Evolutionary conservation across 495 filamentous ascomycete species (phyloP).

Genomic region (Astrothelium subdiscretum): DNA sequence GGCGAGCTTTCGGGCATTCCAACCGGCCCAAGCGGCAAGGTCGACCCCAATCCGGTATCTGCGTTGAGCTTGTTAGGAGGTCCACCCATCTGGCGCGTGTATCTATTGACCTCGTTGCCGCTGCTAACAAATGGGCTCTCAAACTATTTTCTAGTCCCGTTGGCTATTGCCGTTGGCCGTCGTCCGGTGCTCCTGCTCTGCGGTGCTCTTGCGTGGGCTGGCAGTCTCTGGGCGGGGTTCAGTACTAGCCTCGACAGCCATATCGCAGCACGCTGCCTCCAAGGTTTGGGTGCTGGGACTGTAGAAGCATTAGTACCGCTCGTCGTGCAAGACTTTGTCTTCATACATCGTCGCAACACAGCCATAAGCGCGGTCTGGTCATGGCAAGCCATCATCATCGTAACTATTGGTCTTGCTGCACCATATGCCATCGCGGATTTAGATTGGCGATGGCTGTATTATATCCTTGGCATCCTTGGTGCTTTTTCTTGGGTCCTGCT

Average conservation of each 20-base stretch:
- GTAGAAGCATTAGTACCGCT: conserved; percentile 22
- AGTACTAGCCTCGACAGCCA: conserved; percentile 16
- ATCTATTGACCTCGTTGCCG: conserved; percentile 18
- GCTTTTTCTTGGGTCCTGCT: conserved; percentile 17
- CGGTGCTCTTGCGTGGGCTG: conserved; percentile 17
- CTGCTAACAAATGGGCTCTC: conserved; percentile 17
- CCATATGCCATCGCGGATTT: conserved; percentile 17
- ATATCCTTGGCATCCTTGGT: conserved; percentile 15
- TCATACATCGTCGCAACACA: conserved; percentile 21
- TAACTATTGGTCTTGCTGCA: conserved; percentile 14
- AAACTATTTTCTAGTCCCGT: conserved; percentile 20
- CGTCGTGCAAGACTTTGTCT: conserved; percentile 21
- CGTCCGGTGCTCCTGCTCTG: conserved; percentile 20
- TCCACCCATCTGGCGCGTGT: conserved; percentile 15
- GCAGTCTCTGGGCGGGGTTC: conserved; percentile 17
- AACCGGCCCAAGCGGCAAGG: conserved; percentile 3
- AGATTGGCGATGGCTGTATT: conserved; percentile 23
- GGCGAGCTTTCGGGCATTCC: conserved; percentile 11
- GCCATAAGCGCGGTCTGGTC: conserved; percentile 18
- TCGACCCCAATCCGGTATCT: not conserved
- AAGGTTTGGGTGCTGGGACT: conserved; percentile 20
- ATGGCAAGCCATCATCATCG: conserved; percentile 18
- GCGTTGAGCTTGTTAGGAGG: not conserved
- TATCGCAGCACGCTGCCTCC: conserved; percentile 13
- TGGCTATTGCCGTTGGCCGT: conserved; percentile 22